phyloP scores from a whole-genome alignment of 2,329 filamentous ascomycete genomes.

The Massarina eburnea region DNA sequence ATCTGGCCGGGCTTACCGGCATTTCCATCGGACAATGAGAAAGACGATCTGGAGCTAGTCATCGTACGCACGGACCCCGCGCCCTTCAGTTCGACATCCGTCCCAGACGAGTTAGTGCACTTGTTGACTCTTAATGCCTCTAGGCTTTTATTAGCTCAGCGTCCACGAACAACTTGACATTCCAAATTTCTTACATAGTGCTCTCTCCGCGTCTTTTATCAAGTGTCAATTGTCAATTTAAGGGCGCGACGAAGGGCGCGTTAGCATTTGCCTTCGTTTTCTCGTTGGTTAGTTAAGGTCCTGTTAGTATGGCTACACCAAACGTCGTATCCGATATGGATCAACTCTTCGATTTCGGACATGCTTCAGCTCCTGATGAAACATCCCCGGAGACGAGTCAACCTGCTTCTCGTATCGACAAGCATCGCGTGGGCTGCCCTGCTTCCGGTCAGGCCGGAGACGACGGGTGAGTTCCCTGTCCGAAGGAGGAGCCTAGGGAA shows the following conservation, averaged over 20 bases:
- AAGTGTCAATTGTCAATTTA: neutral
- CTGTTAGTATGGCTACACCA: slow-evolving; percentile 27
- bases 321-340: slow-evolving; percentile 34
- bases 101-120: neutral
- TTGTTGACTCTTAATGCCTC: neutral
- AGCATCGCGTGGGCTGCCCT: slow-evolving; percentile 16
- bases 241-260: slow-evolving; percentile 5
- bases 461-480: slow-evolving; percentile 20
- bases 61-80: slow-evolving; percentile 1
- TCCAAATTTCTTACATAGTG: slow-evolving; percentile 4
- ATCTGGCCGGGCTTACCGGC: neutral
- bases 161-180: neutral
- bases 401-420: slow-evolving; percentile 6
- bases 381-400: slow-evolving; percentile 13
- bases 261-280: neutral
- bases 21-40: neutral
- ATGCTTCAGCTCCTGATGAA: slow-evolving; percentile 35
- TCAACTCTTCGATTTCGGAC: slow-evolving; percentile 44
- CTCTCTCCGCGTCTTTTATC: neutral
- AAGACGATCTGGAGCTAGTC: neutral
- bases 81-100: slow-evolving; percentile 1
- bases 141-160: neutral
- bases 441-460: slow-evolving; percentile 20
- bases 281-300: neutral
- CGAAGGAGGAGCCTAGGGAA: neutral